Base-by-base conservation (phyloP, 2,329 filamentous ascomycete genomes). In the Aspergillus sp. region DNA sequence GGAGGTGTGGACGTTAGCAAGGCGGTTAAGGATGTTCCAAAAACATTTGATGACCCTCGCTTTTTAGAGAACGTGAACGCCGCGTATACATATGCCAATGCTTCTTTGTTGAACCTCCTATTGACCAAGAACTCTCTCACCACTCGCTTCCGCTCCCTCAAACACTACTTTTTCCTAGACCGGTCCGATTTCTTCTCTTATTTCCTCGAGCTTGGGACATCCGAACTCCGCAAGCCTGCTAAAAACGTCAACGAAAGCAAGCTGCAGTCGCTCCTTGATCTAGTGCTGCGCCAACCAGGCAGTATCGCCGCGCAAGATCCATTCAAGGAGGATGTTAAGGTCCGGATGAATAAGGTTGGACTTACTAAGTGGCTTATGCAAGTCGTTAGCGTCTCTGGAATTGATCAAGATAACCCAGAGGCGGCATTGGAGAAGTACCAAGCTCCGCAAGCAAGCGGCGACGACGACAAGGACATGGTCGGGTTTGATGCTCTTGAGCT, bases 151-250 rank as follows among this genome's bases (percentile, higher is more conserved):
- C 86, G 89, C 46, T 98, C 93, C 13, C 81, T 99, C 40, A 99
- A 99, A 73, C 95, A 99, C 75, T 99, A 99, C 79, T 99, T 98
- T 80, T 99, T 99, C 81, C 87, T 99, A 61, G 93, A 98, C 67
- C 89, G 93, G 8, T 97, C 95, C 34, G 95, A 99, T 73, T 99
- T 96, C 79, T 98, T 99, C 75, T 92, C 92, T 3, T 96, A 98
- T 75, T 99, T 99, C 73, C 86, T 99, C 59, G 95, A 99, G 71
- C 86, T 99, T 19, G 88, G 91, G 54, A 83, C 89, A 30, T 93
- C 92, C 1, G 95, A 99, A 75, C 82, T 99, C 58, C 89, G 91
- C 68, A 97, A 97, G 72, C 89, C 90, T 33, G 90, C 93, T 58
- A 91, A 91, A 71, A 84, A 84, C 54, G 92, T 98, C 74, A 99